Evolutionary conservation across 768 basidiomycete genomes (phyloP).

Genomic region (Crepidotus variabilis): DNA sequence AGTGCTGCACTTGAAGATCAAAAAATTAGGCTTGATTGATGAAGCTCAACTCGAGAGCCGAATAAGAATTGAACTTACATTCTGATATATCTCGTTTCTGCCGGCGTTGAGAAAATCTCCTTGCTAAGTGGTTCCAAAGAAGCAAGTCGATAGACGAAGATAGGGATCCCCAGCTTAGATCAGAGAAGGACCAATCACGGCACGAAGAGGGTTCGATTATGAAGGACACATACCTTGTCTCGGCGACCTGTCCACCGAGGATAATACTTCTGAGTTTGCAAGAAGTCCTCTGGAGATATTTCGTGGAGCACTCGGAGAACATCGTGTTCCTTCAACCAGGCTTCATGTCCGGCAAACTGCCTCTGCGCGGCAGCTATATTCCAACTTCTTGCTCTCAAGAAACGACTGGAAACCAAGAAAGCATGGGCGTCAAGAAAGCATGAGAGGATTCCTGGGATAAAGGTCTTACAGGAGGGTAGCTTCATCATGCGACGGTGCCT

Average conservation of each 20-base stretch:
- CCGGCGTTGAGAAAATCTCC: conserved; percentile 52
- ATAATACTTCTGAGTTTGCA: conserved; percentile 59
- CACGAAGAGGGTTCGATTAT: not conserved
- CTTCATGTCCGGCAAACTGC: conserved; percentile 65
- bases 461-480: conserved; percentile 58
- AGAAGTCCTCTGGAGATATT: conserved; percentile 59
- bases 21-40: not conserved
- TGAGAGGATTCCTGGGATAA: not conserved
- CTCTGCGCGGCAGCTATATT: conserved; percentile 58
- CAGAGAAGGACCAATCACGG: not conserved
- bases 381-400: conserved; percentile 76
- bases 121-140: conserved; percentile 55
- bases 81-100: conserved; percentile 58
- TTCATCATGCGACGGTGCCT: conserved; percentile 57
- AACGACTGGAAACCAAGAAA: conserved; percentile 52
- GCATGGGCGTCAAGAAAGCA: not conserved
- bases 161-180: conserved; percentile 57
- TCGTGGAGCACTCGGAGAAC: conserved; percentile 61
- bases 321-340: conserved; percentile 62
- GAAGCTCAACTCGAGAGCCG: not conserved
- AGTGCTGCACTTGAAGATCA: conserved; percentile 46
- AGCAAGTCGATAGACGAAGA: conserved; percentile 76
- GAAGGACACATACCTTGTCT: conserved; percentile 51
- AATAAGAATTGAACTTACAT: conserved; percentile 47
- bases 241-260: conserved; percentile 79